Conservation (phyloP, 2,329 filamentous ascomycete genomes). For the Paramyrothecium sp. region DNA sequence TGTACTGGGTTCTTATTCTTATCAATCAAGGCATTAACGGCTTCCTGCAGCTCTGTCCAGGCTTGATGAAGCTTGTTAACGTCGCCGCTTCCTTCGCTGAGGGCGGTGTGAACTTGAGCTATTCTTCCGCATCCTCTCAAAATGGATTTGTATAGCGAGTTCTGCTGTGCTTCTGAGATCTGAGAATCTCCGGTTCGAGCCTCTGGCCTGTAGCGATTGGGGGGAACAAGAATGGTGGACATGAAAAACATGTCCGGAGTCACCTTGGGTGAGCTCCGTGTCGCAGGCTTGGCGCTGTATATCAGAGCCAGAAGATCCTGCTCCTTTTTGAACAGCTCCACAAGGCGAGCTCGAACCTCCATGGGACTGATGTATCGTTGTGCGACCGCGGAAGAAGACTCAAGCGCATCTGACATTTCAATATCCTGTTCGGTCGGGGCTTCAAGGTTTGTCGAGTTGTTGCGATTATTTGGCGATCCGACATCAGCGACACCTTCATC, state of each 20-base stretch:
- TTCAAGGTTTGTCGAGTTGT: constrained; percentile 37
- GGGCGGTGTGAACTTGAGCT: constrained; percentile 59
- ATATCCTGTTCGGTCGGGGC: constrained; percentile 42
- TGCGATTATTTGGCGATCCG: constrained; percentile 43
- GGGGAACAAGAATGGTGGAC: constrained; percentile 80
- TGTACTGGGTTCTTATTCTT: constrained; percentile 81
- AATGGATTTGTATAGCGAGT: constrained; percentile 83
- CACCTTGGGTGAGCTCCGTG: constrained; percentile 56
- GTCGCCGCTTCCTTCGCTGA: constrained; percentile 44
- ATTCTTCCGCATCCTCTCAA: constrained; percentile 73
- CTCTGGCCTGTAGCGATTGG: constrained; percentile 88
- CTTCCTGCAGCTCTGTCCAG: constrained; percentile 82
- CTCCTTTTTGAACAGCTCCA: constrained; percentile 82
- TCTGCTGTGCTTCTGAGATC: constrained; percentile 86
- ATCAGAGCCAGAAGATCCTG: constrained; percentile 80
- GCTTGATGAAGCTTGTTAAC: constrained; percentile 78
- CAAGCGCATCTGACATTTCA: constrained; percentile 29
- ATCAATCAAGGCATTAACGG: constrained; percentile 91
- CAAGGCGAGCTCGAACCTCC: constrained; percentile 78
- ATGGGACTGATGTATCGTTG: constrained; percentile 80
- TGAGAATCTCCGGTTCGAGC: constrained; percentile 77
- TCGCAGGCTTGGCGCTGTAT: constrained; percentile 71
- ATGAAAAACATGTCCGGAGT: constrained; percentile 93
- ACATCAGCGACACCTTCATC: constrained; percentile 73
- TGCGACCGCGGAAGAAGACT: constrained; percentile 15